phyloP scores from a whole-genome alignment of 306 rosid genomes.

The Sechiopsis laciniata region DNA sequence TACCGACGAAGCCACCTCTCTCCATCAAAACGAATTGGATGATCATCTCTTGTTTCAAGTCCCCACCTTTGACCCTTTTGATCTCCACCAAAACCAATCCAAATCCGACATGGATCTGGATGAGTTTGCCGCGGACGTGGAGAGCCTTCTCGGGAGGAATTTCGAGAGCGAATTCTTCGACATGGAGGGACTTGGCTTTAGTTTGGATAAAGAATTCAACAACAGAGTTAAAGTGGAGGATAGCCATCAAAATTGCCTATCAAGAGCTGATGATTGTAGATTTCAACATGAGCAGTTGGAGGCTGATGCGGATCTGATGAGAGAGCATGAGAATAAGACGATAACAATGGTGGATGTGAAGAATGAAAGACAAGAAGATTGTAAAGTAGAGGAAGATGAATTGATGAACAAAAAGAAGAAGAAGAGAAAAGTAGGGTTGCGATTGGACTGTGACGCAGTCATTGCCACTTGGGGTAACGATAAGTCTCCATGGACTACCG shows the following conservation, averaged over 20 bases:
- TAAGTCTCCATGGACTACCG: slow-evolving; percentile 67
- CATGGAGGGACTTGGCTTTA: slow-evolving; percentile 60
- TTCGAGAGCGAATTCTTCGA: slow-evolving; percentile 65
- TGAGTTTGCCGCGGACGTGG: slow-evolving; percentile 84
- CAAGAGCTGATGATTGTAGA: slow-evolving; percentile 20
- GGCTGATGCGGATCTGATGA: slow-evolving; percentile 37
- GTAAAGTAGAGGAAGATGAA: background rate
- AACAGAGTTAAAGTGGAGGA: slow-evolving; percentile 34
- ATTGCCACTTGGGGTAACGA: slow-evolving; percentile 61
- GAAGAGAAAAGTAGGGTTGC: slow-evolving; percentile 39
- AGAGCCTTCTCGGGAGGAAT: slow-evolving; percentile 65
- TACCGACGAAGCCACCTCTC: slow-evolving; percentile 38
- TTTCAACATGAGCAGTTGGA: slow-evolving; percentile 2
- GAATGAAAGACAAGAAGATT: slow-evolving; percentile 12
- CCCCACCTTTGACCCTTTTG: slow-evolving; percentile 38
- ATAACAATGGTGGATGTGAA: background rate
- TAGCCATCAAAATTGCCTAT: background rate
- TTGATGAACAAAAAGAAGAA: background rate
- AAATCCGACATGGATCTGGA: slow-evolving; percentile 53
- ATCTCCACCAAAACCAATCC: background rate
- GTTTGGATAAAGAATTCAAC: background rate
- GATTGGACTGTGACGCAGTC: slow-evolving; percentile 63
- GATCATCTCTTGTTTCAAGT: slow-evolving; percentile 58
- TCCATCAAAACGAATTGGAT: slow-evolving; percentile 50
- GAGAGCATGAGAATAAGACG: slow-evolving; percentile 42